A percentile compares a stretch with the other conserved stretches of the same genome.
Conservation (phyloP, 768 basidiomycete genomes). For the Xerocomus spinulosus region DNA sequence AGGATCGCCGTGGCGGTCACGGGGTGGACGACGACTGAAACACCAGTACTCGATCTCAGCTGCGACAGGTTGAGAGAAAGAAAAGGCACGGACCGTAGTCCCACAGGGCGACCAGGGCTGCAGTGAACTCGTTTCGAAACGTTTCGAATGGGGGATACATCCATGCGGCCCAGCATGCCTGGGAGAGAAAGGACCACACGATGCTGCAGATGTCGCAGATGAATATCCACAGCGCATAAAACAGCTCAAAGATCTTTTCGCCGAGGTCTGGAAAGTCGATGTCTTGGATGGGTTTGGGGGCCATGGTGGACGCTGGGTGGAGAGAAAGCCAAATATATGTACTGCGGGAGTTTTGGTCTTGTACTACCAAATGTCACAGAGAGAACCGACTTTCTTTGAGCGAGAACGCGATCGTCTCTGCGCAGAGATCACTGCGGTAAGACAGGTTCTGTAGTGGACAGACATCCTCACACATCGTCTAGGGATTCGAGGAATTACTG, state of each 20-base stretch:
- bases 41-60: too few relatives aligned
- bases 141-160: slow-evolving; percentile 21
- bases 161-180: slow-evolving; percentile 13
- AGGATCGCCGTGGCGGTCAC: slow-evolving; percentile 3
- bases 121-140: slow-evolving; percentile 14
- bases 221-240: slow-evolving; percentile 7
- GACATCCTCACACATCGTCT: background rate
- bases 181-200: slow-evolving; percentile 7
- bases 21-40: slow-evolving; percentile 12
- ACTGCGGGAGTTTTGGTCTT: background rate
- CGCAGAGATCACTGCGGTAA: slow-evolving; percentile 68
- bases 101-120: slow-evolving; percentile 6
- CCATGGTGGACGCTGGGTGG: slow-evolving; percentile 4
- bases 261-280: slow-evolving; percentile 16
- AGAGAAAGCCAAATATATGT: background rate
- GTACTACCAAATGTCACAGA: slow-evolving; percentile 34
- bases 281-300: slow-evolving; percentile 15
- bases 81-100: slow-evolving; percentile 13
- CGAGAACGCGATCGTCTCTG: slow-evolving; percentile 73
- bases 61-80: background rate
- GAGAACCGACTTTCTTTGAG: slow-evolving; percentile 65
- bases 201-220: slow-evolving; percentile 1
- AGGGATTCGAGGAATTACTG: slow-evolving; percentile 88
- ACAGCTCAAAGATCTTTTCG: slow-evolving; percentile 13
- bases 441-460: slow-evolving; percentile 13